Evolutionary conservation across 2,329 filamentous ascomycete genomes (phyloP), one percentile per base, ranked within the genome.

Genomic region (Apiospora saccharicola): DNA sequence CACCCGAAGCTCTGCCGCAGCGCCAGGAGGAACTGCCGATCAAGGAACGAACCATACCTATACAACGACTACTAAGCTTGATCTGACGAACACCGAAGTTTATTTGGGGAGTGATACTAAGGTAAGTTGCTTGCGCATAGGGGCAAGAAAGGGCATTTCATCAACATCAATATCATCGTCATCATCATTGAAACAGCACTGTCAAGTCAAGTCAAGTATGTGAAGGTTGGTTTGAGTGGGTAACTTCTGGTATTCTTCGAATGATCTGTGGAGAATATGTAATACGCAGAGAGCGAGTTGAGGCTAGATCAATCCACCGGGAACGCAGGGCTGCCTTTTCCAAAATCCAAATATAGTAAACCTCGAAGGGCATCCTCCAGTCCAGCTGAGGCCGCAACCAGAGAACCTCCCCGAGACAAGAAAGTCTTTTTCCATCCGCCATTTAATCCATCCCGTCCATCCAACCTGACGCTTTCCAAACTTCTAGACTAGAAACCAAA

Each of bases 221-320:
- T 3, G 4, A 19, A 41, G 30, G 57, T 24, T n/a, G 57, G 53
- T 22, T 76, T 88, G 86, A 89, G 88, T 88, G 88, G 89, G 89
- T 90, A 90, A 89, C 87, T 88, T 90, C 89, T 90, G 88, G 88
- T 90, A 90, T 90, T 88, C 75, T 79, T 81, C 75, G 76, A 79
- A 74, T 82, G 83, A 78, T 79, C 77, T 81, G 79, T 53, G 68
- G 53, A 53, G 78, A 83, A 79, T 87, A 88, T 86, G 83, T 86
- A 84, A 88, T 90, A 90, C 89, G 82, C 89, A 90, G 88, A 90
- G 88, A 90, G 89, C 88, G 88, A 89, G 88, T 86, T 88, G 83
- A 84, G 82, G 81, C 82, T 78, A 79, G 74, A 79, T 80, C 79
- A 75, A 74, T 76, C 78, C 76, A 79, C 76, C 73, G 72, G 73